Conservation (phyloP, 148 eudicot genomes). For the Camellia japonica region DNA sequence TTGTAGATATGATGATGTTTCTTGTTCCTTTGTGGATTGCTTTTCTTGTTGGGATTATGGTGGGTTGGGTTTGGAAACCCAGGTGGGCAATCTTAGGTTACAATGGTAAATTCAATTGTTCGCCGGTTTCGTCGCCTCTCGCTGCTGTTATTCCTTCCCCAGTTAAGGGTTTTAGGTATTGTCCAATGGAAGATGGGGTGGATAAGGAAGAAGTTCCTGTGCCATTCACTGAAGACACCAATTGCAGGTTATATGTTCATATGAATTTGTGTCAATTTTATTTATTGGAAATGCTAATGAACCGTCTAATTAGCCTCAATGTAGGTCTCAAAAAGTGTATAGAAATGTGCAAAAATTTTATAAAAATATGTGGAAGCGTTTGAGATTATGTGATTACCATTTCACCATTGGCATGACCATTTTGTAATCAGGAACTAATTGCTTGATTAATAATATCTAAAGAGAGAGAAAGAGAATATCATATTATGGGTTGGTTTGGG, state of each 20-base stretch:
- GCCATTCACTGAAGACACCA: constrained; percentile 20
- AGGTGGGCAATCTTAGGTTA: constrained; percentile 53
- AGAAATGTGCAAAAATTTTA: too few species aligned
- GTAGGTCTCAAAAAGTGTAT: too few species aligned
- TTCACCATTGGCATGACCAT: too few species aligned
- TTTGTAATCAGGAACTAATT: too few species aligned
- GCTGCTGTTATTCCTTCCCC: constrained; percentile 22
- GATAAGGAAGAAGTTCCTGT: constrained; percentile 17
- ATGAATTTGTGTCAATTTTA: not conserved
- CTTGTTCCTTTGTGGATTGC: constrained; percentile 74
- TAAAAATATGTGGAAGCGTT: too few species aligned
- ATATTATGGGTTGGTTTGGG: too few species aligned
- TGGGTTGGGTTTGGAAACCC: constrained; percentile 94
- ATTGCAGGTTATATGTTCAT: constrained; percentile 30
- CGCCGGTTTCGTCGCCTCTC: constrained; percentile 30
- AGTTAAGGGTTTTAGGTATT: constrained; percentile 25
- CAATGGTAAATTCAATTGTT: constrained; percentile 41
- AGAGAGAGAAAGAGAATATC: too few species aligned
- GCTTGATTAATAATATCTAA: too few species aligned
- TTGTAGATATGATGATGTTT: constrained; percentile 47
- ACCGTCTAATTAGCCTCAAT: too few species aligned
- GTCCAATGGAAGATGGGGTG: constrained; percentile 24
- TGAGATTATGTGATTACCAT: too few species aligned
- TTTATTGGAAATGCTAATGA: not conserved
- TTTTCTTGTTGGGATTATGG: constrained; percentile 64